phyloP scores from a whole-genome alignment of 306 rosid genomes.

The Calophaca sinica region DNA sequence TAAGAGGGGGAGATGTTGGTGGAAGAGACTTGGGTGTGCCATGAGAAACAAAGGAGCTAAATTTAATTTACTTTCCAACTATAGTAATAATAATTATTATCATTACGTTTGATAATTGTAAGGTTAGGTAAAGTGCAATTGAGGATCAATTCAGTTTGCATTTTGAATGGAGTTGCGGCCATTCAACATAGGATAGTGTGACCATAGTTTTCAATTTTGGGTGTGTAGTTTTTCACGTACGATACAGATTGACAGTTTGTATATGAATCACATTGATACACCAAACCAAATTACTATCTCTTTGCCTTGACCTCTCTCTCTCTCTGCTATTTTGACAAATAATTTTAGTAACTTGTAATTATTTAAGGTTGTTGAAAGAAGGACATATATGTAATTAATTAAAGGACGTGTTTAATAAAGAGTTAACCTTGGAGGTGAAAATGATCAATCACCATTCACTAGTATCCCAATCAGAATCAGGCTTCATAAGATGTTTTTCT shows the following conservation, averaged over 20 bases:
- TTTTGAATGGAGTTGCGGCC: conserved; percentile 28
- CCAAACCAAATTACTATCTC: neutral
- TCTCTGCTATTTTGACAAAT: neutral
- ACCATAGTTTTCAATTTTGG: conserved; percentile 47
- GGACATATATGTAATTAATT: no score
- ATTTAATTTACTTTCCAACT: conserved; percentile 35
- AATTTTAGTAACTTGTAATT: no score
- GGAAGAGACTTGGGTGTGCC: conserved; percentile 58
- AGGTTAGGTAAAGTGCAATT: conserved; percentile 24
- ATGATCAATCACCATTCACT: no score
- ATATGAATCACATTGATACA: conserved; percentile 19
- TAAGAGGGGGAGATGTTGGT: conserved; percentile 55
- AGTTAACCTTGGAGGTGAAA: no score
- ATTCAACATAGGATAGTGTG: conserved; percentile 21
- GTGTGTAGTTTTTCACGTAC: conserved; percentile 40
- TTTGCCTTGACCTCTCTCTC: neutral
- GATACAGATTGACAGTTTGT: conserved; percentile 19
- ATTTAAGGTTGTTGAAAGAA: no score
- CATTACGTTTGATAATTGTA: conserved; percentile 40
- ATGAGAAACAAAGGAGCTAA: conserved; percentile 42
- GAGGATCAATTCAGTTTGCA: neutral
- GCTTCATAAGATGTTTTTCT: no score
- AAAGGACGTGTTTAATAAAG: no score
- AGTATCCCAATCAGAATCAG: no score
- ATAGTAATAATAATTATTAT: conserved; percentile 58